Evolutionary conservation across 108 stramenopile species (phyloP).

Genomic region (Stephanodiscus minutulus): DNA sequence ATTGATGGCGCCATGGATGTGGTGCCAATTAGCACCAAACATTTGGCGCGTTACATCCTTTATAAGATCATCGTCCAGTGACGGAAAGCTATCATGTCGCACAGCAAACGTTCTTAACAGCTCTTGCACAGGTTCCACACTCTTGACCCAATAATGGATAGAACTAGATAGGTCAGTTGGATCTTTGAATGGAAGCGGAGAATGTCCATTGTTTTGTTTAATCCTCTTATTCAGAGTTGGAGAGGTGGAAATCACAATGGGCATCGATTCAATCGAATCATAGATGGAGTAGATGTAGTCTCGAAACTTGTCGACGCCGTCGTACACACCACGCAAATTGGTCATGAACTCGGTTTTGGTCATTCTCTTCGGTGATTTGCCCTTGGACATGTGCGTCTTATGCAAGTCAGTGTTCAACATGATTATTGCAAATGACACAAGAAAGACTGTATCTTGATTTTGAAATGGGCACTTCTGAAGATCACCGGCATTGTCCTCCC

Average conservation of each 20-base stretch:
- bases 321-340: conserved; percentile 79
- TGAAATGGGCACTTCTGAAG: conserved; percentile 74
- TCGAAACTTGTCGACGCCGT: conserved; percentile 66
- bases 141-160: conserved; percentile 53
- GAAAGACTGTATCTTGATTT: conserved; percentile 90
- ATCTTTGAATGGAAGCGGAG: conserved; percentile 38
- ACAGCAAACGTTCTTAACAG: conserved; percentile 72
- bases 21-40: conserved; percentile 69
- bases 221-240: conserved; percentile 13
- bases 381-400: conserved; percentile 55
- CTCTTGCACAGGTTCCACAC: conserved; percentile 73
- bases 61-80: conserved; percentile 54
- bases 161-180: conserved; percentile 37
- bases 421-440: conserved; percentile 95
- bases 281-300: conserved; percentile 81
- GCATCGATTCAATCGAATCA: conserved; percentile 74
- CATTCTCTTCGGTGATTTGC: conserved; percentile 80
- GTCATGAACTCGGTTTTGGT: conserved; percentile 86
- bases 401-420: conserved; percentile 98
- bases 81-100: conserved; percentile 54
- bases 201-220: conserved; percentile 20
- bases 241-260: conserved; percentile 54
- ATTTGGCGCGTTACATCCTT: conserved; percentile 53
- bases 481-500: conserved; percentile 95
- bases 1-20: conserved; percentile 79